These are phyloP conservation scores for Crucibulum laeve DNA, from an alignment of 768 basidiomycete species.

Conservation along the genomic window DNA sequence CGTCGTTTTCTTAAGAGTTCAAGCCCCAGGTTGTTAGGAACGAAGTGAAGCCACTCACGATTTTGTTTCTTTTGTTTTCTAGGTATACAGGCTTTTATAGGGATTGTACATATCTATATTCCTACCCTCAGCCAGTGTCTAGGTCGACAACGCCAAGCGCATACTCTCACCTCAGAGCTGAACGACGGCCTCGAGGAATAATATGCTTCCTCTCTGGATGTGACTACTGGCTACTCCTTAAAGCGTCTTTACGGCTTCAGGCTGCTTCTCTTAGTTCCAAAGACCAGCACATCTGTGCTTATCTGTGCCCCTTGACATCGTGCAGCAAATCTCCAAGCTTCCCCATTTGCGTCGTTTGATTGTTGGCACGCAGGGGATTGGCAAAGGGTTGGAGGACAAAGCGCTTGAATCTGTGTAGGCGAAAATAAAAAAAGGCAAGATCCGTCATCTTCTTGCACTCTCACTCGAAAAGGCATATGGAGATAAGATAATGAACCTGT, in stretches of 20 bases:
- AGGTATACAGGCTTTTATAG: no score
- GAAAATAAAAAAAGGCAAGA: constrained; percentile 61
- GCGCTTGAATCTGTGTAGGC: constrained; percentile 78
- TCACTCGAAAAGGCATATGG: constrained; percentile 76
- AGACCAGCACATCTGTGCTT: constrained; percentile 48
- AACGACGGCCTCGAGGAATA: constrained; percentile 78
- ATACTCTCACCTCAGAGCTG: constrained; percentile 59
- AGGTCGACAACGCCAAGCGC: no score
- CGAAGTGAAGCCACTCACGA: no score
- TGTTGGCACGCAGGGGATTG: constrained; percentile 76
- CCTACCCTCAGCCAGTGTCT: no score
- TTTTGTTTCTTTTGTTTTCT: no score
- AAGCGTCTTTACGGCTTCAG: constrained; percentile 82
- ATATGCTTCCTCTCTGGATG: constrained; percentile 59
- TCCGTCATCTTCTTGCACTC: constrained; percentile 84
- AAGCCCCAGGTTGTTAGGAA: no score
- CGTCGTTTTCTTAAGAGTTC: no score
- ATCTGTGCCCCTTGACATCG: constrained; percentile 59
- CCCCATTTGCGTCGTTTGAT: constrained; percentile 74
- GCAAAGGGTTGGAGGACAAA: constrained; percentile 77
- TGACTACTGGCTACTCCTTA: constrained; percentile 28
- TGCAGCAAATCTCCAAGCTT: constrained; percentile 60
- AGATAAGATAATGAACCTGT: constrained; percentile 81
- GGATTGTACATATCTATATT: no score
- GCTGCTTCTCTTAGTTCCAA: constrained; percentile 76